Evolutionary conservation across 257 asterid genomes (phyloP).

Genomic region (Nicotiana tabacum): DNA sequence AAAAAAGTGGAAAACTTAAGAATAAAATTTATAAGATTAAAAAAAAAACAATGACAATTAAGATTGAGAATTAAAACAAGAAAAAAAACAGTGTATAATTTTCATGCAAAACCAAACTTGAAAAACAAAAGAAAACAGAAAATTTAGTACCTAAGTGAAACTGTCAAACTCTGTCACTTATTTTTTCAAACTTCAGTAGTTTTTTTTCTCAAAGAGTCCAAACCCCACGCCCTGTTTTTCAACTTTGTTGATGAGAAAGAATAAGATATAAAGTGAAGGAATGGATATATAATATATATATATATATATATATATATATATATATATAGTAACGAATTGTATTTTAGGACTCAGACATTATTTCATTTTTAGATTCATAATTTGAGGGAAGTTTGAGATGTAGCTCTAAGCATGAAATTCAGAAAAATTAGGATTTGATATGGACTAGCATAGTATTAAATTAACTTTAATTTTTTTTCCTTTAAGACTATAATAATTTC

Average conservation of each 20-base stretch:
- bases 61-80: not conserved
- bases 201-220: not conserved
- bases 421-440: no score
- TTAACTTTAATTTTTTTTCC: no score
- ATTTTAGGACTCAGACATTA: no score
- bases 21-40: not conserved
- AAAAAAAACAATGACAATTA: not conserved
- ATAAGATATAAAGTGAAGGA: not conserved
- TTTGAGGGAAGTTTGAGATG: no score
- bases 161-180: not conserved
- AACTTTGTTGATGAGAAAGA: not conserved
- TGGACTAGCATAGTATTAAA: no score
- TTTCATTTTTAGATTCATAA: no score
- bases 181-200: not conserved
- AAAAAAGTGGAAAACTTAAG: not conserved
- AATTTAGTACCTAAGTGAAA: not conserved
- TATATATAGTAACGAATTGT: not conserved
- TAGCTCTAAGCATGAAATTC: no score
- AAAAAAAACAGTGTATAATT: no score
- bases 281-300: no score
- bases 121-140: not conserved
- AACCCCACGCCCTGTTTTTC: not conserved
- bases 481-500: no score
- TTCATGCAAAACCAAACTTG: no score
- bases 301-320: not conserved